Conservation (phyloP, 1,284 basidiomycete genomes). For the Leccinum griseonigrum region DNA sequence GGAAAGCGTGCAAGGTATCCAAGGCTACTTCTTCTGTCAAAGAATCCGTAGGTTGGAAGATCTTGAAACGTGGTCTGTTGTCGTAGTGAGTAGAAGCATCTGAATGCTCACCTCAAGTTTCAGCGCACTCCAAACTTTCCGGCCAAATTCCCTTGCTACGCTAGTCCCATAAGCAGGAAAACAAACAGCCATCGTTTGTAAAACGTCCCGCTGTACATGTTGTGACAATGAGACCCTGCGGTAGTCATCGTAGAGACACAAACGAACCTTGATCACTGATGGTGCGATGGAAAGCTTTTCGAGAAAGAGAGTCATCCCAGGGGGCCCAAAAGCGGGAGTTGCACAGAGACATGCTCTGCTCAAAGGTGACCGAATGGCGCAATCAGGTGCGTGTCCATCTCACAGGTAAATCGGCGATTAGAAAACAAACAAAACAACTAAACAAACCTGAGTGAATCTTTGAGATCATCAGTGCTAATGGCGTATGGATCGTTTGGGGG, state of each 20-base stretch:
- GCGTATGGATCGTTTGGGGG: slow-evolving; percentile 94
- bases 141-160: slow-evolving; percentile 60
- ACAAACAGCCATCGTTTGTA: slow-evolving; percentile 72
- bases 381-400: slow-evolving; percentile 3
- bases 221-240: background rate
- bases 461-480: slow-evolving; percentile 88
- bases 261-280: slow-evolving; percentile 76
- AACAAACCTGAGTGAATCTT: slow-evolving; percentile 63
- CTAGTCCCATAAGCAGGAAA: slow-evolving; percentile 80
- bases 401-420: slow-evolving; percentile 23
- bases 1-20: slow-evolving; percentile 64
- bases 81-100: background rate
- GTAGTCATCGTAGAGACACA: background rate
- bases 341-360: slow-evolving; percentile 66
- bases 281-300: slow-evolving; percentile 91
- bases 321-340: slow-evolving; percentile 78
- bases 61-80: slow-evolving; percentile 44
- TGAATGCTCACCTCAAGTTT: slow-evolving; percentile 72
- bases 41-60: slow-evolving; percentile 85
- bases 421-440: background rate
- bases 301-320: slow-evolving; percentile 86
- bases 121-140: slow-evolving; percentile 82
- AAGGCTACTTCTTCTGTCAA: slow-evolving; percentile 74
- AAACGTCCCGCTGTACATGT: slow-evolving; percentile 67
- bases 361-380: background rate